phyloP scores from a whole-genome alignment of 2,329 filamentous ascomycete genomes.

The Leptographium flavum region DNA sequence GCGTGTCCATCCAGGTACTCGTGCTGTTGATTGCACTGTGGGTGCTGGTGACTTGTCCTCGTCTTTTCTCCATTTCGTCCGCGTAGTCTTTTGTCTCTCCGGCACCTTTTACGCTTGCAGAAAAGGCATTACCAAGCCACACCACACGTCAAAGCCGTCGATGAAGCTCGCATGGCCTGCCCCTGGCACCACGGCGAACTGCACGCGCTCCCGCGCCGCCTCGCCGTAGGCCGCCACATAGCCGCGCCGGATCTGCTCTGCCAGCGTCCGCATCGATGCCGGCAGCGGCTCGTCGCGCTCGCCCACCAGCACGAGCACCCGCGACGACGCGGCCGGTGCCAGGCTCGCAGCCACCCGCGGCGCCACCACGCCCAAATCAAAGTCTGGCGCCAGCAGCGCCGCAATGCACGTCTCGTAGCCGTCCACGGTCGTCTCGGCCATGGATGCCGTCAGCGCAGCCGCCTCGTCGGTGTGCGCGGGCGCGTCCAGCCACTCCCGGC shows the following conservation, averaged over 20 bases:
- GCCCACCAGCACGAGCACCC: slow-evolving; percentile 25
- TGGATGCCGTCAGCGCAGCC: slow-evolving; percentile 12
- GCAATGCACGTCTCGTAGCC: slow-evolving; percentile 27
- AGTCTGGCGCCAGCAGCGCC: slow-evolving; percentile 22
- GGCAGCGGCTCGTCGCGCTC: slow-evolving; percentile 27
- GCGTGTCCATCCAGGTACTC: too few relatives aligned
- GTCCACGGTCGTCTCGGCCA: slow-evolving; percentile 23
- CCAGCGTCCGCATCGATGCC: slow-evolving; percentile 22
- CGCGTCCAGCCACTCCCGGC: slow-evolving; percentile 23
- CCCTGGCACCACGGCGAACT: slow-evolving; percentile 20
- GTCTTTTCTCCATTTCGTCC: neutral
- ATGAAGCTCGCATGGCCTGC: slow-evolving; percentile 25
- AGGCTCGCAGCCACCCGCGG: slow-evolving; percentile 19
- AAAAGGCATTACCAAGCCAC: slow-evolving; percentile 14
- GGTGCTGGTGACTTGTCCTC: too few relatives aligned
- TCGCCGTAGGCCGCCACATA: slow-evolving; percentile 10
- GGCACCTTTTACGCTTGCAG: neutral
- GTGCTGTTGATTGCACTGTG: too few relatives aligned
- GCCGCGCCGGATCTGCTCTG: slow-evolving; percentile 20
- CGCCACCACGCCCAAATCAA: slow-evolving; percentile 23
- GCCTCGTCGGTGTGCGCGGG: slow-evolving; percentile 14
- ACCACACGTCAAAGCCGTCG: slow-evolving; percentile 21
- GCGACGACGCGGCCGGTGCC: slow-evolving; percentile 7
- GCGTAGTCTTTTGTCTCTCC: neutral
- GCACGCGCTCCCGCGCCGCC: too few relatives aligned